These are phyloP conservation scores for Naganishia liquefaciens DNA, from an alignment of 1,284 basidiomycete genomes.

Conservation along the genomic window DNA sequence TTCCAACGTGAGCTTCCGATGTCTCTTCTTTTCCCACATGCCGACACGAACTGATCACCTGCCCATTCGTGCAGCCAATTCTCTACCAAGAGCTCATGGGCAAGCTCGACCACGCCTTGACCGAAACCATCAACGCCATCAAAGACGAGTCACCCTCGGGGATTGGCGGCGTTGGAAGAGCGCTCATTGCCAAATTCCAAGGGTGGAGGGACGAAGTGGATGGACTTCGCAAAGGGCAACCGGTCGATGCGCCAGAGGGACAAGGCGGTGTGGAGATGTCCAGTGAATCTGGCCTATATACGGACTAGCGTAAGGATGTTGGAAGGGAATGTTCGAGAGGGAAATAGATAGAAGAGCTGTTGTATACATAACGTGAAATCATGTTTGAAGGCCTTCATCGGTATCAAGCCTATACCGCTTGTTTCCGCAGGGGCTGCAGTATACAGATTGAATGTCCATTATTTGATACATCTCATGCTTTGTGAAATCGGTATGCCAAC, in stretches of 20 bases:
- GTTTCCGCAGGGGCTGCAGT: not conserved
- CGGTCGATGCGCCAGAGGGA: conserved; percentile 24
- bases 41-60: not conserved
- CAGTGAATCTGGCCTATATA: conserved; percentile 27
- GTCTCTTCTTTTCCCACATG: not conserved
- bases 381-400: not conserved
- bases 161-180: conserved; percentile 42
- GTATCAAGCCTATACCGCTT: not conserved
- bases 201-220: conserved; percentile 45
- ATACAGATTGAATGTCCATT: not conserved
- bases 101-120: conserved; percentile 44
- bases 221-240: conserved; percentile 28
- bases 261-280: conserved; percentile 27
- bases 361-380: not conserved
- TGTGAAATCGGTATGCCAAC: no score
- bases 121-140: conserved; percentile 44
- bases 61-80: conserved; percentile 35
- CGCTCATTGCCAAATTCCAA: conserved; percentile 41
- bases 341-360: not conserved
- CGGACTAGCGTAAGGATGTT: no score
- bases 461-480: not conserved
- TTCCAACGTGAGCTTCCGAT: conserved; percentile 30
- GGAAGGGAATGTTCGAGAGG: no score
- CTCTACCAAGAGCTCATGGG: conserved; percentile 38
- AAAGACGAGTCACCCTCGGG: conserved; percentile 43